Evolutionary conservation across 352 stramenopile genomes (phyloP).

Genomic region (Pythium monospermum): DNA sequence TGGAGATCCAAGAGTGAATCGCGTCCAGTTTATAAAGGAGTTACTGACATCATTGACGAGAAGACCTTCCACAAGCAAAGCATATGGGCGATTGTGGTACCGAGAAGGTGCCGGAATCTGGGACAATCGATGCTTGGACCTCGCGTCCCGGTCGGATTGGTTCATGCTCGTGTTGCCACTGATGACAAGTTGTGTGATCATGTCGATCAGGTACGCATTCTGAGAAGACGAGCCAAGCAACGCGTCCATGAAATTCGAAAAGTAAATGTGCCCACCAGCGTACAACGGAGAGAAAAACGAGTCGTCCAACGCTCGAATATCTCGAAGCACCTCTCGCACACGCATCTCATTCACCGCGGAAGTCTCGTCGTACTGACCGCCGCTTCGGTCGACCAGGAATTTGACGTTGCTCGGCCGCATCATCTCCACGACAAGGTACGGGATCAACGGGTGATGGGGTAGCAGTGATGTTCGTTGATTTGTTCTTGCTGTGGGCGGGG

Average conservation of each 20-base stretch:
- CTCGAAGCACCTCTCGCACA: slow-evolving; percentile 39
- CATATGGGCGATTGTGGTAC: slow-evolving; percentile 60
- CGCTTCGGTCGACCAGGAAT: slow-evolving; percentile 53
- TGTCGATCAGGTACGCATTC: slow-evolving; percentile 56
- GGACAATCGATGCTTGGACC: slow-evolving; percentile 35
- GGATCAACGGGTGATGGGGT: slow-evolving; percentile 16
- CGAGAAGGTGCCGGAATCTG: slow-evolving; percentile 50
- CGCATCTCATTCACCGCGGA: slow-evolving; percentile 28
- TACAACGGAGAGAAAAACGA: slow-evolving; percentile 56
- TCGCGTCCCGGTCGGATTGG: slow-evolving; percentile 40
- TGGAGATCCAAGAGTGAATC: background rate
- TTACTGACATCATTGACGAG: slow-evolving; percentile 48
- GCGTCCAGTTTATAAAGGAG: background rate
- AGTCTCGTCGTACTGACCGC: slow-evolving; percentile 39
- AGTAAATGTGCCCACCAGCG: slow-evolving; percentile 60
- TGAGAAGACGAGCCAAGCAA: slow-evolving; percentile 57
- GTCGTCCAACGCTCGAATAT: slow-evolving; percentile 51
- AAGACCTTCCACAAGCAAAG: slow-evolving; percentile 45
- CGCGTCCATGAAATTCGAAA: slow-evolving; percentile 69
- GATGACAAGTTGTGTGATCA: slow-evolving; percentile 60
- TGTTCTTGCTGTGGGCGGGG: background rate
- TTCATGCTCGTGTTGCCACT: slow-evolving; percentile 49
- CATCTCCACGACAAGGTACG: slow-evolving; percentile 65
- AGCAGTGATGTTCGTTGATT: slow-evolving; percentile 9
- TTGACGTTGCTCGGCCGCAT: slow-evolving; percentile 70